A percentile compares a stretch with the other conserved stretches of the same genome.
phyloP scores from a whole-genome alignment of 805 yeast genomes.

The Pichia pseudocactophila region DNA sequence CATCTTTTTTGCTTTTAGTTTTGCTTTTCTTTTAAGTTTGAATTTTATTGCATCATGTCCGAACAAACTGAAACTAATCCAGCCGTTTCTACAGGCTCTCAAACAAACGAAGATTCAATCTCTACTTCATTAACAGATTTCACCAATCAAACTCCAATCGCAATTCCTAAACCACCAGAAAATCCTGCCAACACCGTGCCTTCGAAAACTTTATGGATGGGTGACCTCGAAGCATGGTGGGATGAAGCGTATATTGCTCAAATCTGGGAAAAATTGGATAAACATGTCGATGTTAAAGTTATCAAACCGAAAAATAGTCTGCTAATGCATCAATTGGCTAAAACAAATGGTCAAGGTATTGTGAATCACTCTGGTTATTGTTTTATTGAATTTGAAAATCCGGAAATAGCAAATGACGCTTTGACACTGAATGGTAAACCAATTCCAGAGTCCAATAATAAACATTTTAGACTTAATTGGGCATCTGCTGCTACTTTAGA shows the following conservation, averaged over 20 bases:
- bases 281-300: constrained; percentile 55
- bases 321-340: constrained; percentile 27
- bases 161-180: constrained; percentile 46
- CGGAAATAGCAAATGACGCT: constrained; percentile 63
- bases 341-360: constrained; percentile 18
- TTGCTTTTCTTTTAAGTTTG: not conserved
- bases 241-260: constrained; percentile 53
- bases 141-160: constrained; percentile 14
- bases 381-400: constrained; percentile 63
- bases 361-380: constrained; percentile 53
- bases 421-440: constrained; percentile 55
- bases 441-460: constrained; percentile 49
- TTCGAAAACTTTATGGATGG: constrained; percentile 83
- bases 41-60: not conserved
- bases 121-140: constrained; percentile 11
- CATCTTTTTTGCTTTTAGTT: not conserved
- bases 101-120: not conserved
- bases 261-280: constrained; percentile 51
- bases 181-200: constrained; percentile 40
- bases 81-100: not conserved
- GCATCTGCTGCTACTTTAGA: constrained; percentile 73
- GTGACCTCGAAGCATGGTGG: constrained; percentile 74
- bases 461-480: constrained; percentile 71
- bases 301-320: constrained; percentile 40
- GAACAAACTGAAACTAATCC: not conserved